Evolutionary conservation across 108 stramenopile genomes (phyloP).

Genomic region (Tribonema minus): DNA sequence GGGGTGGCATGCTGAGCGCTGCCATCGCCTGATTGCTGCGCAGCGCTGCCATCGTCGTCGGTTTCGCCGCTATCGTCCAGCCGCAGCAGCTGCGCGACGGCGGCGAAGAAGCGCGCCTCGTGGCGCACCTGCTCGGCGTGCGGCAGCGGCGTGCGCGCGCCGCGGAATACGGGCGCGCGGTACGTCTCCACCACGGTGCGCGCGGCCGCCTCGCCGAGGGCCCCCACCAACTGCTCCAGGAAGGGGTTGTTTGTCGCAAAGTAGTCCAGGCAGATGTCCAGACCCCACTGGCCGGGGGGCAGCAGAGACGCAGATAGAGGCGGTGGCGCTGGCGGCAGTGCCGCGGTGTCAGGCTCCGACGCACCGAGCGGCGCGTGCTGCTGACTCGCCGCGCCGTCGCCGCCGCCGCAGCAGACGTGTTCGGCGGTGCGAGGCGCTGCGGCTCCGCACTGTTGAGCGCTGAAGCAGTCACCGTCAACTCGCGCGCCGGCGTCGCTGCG

Average conservation of each 20-base stretch:
- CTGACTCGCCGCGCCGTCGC: too few species aligned
- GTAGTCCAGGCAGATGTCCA: constrained; percentile 45
- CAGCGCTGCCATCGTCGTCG: too few species aligned
- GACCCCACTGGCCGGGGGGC: constrained; percentile 13
- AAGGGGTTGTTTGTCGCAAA: constrained; percentile 35
- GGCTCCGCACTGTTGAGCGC: too few species aligned
- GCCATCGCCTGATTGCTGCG: too few species aligned
- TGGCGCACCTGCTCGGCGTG: constrained; percentile 28
- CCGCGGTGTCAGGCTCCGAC: background rate
- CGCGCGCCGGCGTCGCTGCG: too few species aligned
- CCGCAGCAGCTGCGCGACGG: constrained; percentile 9
- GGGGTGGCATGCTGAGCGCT: too few species aligned
- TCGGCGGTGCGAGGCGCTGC: too few species aligned
- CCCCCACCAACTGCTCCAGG: constrained; percentile 13
- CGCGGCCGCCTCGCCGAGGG: constrained; percentile 8
- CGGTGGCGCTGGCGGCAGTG: background rate
- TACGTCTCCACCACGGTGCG: constrained; percentile 6
- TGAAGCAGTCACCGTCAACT: too few species aligned
- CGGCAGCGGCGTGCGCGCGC: constrained; percentile 11
- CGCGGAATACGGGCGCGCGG: constrained; percentile 27
- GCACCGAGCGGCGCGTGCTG: too few species aligned
- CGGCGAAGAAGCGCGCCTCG: constrained; percentile 16
- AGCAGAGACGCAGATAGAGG: too few species aligned
- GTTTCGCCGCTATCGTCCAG: too few species aligned
- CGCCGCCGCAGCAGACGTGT: too few species aligned